Evolutionary conservation across 345 rosid genomes (phyloP).

Genomic region (Dipteronia sinensis): DNA sequence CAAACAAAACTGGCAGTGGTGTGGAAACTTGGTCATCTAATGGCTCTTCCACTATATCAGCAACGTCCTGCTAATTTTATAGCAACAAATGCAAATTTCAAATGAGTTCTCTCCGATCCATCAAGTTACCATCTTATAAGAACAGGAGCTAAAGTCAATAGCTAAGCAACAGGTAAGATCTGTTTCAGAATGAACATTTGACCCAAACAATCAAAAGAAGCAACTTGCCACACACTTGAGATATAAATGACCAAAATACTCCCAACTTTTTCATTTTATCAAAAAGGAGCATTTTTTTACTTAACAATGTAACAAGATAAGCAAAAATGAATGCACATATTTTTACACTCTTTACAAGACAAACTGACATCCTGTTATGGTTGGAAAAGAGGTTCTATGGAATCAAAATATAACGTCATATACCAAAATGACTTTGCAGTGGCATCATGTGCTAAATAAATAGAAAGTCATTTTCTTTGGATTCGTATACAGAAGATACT

Average conservation of each 20-base stretch:
- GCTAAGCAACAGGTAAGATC: background rate
- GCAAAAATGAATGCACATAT: background rate
- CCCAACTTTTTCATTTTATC: background rate
- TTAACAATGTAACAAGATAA: background rate
- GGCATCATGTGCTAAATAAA: background rate
- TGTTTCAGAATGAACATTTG: background rate
- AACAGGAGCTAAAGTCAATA: background rate
- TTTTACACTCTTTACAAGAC: background rate
- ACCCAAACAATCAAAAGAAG: background rate
- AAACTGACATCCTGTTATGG: background rate
- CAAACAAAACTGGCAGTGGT: constrained; percentile 76
- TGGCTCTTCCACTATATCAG: constrained; percentile 43
- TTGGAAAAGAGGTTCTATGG: background rate
- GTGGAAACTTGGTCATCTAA: constrained; percentile 48
- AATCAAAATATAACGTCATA: background rate
- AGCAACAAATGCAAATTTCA: background rate
- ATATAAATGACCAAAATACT: background rate
- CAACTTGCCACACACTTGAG: background rate
- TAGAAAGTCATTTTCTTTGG: background rate
- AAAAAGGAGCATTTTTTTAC: background rate
- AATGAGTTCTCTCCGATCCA: background rate
- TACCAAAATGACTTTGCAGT: background rate
- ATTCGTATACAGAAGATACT: background rate
- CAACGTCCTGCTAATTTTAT: constrained; percentile 35
- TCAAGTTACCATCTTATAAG: background rate